Conservation (phyloP, 768 basidiomycete species). For the Phaffia tasmanica region DNA sequence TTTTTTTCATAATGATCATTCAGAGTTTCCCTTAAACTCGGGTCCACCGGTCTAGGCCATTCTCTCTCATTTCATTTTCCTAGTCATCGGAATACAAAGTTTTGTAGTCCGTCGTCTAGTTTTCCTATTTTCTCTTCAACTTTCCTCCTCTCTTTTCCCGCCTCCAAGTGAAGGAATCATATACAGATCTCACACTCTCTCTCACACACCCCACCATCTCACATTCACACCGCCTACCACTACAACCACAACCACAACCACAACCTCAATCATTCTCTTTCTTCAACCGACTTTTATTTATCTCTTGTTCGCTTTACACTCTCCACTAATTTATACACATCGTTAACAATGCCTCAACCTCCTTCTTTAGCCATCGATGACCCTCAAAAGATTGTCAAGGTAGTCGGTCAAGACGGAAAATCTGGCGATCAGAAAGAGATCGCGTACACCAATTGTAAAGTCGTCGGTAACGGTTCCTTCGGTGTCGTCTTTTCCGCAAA, state of each 20-base stretch:
- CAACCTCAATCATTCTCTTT: neutral
- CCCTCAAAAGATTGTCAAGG: constrained; percentile 90
- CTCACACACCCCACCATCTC: too few species aligned
- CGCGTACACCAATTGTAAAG: constrained; percentile 92
- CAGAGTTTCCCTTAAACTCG: too few species aligned
- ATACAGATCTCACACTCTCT: too few species aligned
- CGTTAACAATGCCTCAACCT: neutral
- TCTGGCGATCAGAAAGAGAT: constrained; percentile 74
- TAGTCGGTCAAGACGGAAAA: constrained; percentile 91
- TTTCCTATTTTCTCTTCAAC: neutral
- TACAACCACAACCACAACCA: too few species aligned
- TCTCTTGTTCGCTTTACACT: neutral
- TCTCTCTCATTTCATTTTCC: too few species aligned
- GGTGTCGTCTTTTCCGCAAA: constrained; percentile 97
- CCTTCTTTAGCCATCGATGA: constrained; percentile 51
- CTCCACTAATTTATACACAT: neutral
- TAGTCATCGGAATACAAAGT: too few species aligned
- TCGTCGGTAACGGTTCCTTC: constrained; percentile 97
- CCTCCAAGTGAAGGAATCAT: too few species aligned
- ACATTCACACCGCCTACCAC: too few species aligned
- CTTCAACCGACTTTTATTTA: neutral
- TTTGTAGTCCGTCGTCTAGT: neutral
- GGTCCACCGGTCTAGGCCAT: too few species aligned
- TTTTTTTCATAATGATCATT: too few species aligned
- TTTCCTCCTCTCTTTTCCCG: constrained; percentile 1